These are phyloP conservation scores for Amanita polypyramis DNA, from an alignment of 768 basidiomycete species.

Conservation along the genomic window DNA sequence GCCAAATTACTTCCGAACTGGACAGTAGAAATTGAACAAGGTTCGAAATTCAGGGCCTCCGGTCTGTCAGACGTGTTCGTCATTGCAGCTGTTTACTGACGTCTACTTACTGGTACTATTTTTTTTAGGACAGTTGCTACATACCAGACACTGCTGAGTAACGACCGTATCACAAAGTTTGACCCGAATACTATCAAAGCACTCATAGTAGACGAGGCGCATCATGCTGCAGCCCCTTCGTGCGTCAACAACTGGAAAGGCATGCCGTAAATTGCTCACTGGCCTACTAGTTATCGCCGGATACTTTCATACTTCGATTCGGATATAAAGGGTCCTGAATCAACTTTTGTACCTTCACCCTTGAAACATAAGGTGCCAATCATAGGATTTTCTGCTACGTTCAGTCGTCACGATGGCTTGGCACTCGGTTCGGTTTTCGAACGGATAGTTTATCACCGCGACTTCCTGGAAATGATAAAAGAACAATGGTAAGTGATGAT, in stretches of 20 bases:
- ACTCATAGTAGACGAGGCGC: slow-evolving; percentile 87
- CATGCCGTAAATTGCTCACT: not conserved
- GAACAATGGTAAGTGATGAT: slow-evolving; percentile 60
- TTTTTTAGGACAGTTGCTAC: slow-evolving; percentile 72
- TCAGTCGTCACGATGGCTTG: slow-evolving; percentile 83
- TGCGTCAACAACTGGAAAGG: slow-evolving; percentile 25
- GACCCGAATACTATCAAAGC: slow-evolving; percentile 56
- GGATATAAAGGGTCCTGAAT: slow-evolving; percentile 46
- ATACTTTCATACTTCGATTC: slow-evolving; percentile 78
- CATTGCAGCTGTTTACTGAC: not conserved
- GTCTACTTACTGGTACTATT: not conserved
- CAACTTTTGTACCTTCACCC: slow-evolving; percentile 23
- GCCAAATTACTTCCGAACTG: slow-evolving; percentile 54
- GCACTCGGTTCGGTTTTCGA: slow-evolving; percentile 86
- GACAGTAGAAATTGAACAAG: slow-evolving; percentile 90
- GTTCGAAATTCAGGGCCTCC: slow-evolving; percentile 57
- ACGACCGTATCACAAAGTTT: slow-evolving; percentile 64
- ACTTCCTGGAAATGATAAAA: slow-evolving; percentile 87
- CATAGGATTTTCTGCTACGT: slow-evolving; percentile 93
- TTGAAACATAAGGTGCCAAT: slow-evolving; percentile 57
- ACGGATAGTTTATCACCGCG: slow-evolving; percentile 84
- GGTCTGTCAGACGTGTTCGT: slow-evolving; percentile 81
- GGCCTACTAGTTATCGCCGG: slow-evolving; percentile 49
- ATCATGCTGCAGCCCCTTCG: slow-evolving; percentile 91
- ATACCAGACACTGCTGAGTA: slow-evolving; percentile 71